Evolutionary conservation across 179 eudicot genomes (phyloP).

Genomic region (Silene vulgaris): DNA sequence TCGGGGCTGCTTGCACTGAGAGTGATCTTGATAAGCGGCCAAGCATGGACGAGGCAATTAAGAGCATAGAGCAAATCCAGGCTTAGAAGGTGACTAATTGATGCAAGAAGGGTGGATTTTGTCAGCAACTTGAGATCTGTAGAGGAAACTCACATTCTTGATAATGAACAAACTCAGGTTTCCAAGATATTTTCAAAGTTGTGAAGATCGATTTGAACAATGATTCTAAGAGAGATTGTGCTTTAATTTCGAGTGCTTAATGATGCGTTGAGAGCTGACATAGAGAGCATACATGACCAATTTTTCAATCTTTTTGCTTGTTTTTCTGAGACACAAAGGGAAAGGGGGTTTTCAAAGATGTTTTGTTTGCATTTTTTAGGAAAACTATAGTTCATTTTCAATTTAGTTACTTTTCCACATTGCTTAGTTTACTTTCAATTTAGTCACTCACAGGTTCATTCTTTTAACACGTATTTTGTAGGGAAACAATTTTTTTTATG

Average conservation of each 20-base stretch:
- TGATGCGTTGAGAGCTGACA: slow-evolving; percentile 14
- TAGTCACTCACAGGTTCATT: background rate
- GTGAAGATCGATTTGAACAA: background rate
- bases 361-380: slow-evolving; percentile 8
- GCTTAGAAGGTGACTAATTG: slow-evolving; percentile 11
- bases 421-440: background rate
- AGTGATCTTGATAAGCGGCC: slow-evolving; percentile 40
- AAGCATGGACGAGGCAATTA: slow-evolving; percentile 42
- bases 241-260: background rate
- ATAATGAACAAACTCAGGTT: background rate
- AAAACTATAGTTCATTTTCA: background rate
- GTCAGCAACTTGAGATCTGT: slow-evolving; percentile 8
- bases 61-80: slow-evolving; percentile 47
- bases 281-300: slow-evolving; percentile 4
- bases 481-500: background rate
- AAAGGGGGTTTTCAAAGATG: background rate
- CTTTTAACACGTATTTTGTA: background rate
- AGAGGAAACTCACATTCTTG: slow-evolving; percentile 6
- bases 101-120: slow-evolving; percentile 10
- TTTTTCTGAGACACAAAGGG: slow-evolving; percentile 6
- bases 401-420: background rate
- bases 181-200: background rate
- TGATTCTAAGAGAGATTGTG: background rate
- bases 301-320: background rate
- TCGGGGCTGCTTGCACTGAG: slow-evolving; percentile 55